Conservation (phyloP, 208 protist species). For the Trypanosoma congolense region DNA sequence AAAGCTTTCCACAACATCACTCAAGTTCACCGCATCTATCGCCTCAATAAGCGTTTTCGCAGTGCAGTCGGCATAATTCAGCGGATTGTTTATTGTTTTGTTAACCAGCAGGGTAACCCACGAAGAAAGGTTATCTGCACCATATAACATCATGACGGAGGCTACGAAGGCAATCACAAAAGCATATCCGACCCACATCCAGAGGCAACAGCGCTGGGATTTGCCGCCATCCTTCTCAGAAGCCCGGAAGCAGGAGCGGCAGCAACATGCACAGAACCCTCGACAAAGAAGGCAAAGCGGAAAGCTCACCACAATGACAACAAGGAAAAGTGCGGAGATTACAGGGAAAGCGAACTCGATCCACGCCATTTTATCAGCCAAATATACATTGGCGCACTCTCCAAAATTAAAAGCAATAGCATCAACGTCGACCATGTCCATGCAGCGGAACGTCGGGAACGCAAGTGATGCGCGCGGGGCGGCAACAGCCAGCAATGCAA, state of each 20-base stretch:
- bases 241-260: slow-evolving; percentile 37
- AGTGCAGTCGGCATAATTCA: slow-evolving; percentile 15
- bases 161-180: slow-evolving; percentile 45
- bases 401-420: too few species aligned
- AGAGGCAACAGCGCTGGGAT: slow-evolving; percentile 40
- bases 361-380: too few species aligned
- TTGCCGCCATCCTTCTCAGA: slow-evolving; percentile 5
- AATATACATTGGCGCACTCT: too few species aligned
- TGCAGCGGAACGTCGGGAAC: slow-evolving; percentile 33
- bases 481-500: slow-evolving; percentile 21
- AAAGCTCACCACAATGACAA: slow-evolving; percentile 50
- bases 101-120: neutral
- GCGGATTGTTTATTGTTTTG: slow-evolving; percentile 7
- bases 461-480: slow-evolving; percentile 7
- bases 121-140: slow-evolving; percentile 18
- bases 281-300: slow-evolving; percentile 55
- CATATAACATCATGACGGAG: slow-evolving; percentile 57
- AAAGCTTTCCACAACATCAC: neutral
- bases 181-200: slow-evolving; percentile 61
- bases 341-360: slow-evolving; percentile 55
- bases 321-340: slow-evolving; percentile 45
- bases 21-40: neutral
- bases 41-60: neutral
- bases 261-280: slow-evolving; percentile 9
- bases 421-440: too few species aligned